Percentiles rank a stretch among this genome's conserved stretches.
phyloP scores from a whole-genome alignment of 305 asterid species.

The Plantago rigida region DNA sequence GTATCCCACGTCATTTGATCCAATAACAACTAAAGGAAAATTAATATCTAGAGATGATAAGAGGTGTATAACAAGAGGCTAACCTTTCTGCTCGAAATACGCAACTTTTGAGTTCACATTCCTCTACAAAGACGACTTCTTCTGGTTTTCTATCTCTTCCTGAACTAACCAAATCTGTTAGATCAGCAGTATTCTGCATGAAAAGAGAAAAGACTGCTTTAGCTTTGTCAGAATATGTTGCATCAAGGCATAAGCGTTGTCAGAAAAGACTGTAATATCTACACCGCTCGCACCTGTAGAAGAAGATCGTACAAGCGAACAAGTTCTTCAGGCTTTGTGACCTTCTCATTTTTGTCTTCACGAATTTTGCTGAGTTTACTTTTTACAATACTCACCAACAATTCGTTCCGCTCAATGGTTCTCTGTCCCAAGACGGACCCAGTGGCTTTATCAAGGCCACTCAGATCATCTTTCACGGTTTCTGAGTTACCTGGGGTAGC shows the following conservation, averaged over 20 bases:
- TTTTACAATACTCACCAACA: conserved; percentile 73
- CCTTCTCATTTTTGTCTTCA: conserved; percentile 73
- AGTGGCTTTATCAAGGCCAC: conserved; percentile 88
- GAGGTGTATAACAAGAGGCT: conserved; percentile 12
- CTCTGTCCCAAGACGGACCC: conserved; percentile 79
- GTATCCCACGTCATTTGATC: too few species aligned
- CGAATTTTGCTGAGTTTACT: conserved; percentile 67
- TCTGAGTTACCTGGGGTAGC: conserved; percentile 79
- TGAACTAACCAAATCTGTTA: conserved; percentile 83
- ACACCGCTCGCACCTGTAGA: conserved; percentile 45
- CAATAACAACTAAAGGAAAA: neutral
- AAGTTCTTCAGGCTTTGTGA: conserved; percentile 91
- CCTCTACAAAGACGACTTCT: conserved; percentile 78
- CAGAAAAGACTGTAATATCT: neutral
- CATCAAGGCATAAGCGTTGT: conserved; percentile 11
- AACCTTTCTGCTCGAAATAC: conserved; percentile 85
- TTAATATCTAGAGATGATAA: conserved; percentile 5
- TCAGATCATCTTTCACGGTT: conserved; percentile 76
- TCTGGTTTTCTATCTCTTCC: conserved; percentile 86
- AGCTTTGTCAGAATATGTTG: conserved; percentile 21
- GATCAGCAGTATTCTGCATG: conserved; percentile 72
- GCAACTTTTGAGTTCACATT: conserved; percentile 60
- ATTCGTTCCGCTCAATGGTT: conserved; percentile 84
- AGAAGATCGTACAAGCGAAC: conserved; percentile 79
- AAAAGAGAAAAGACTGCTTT: conserved; percentile 23